These are phyloP conservation scores for Ilyonectria mors-panacis DNA, from an alignment of 2,329 filamentous ascomycete genomes.

Conservation along the genomic window DNA sequence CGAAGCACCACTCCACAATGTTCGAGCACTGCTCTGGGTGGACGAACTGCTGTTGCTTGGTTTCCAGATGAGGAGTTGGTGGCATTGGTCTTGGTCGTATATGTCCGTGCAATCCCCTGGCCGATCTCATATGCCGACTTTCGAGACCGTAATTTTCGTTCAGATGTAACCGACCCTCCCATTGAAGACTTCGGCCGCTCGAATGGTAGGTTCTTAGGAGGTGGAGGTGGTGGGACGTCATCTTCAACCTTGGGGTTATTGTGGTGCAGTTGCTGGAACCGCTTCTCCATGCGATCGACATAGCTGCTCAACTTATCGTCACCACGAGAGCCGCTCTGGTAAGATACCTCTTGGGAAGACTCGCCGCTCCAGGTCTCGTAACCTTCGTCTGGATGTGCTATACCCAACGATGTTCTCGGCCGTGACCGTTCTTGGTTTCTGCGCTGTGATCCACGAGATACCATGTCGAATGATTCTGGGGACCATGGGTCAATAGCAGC, in stretches of 20 bases:
- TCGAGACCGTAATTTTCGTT: slow-evolving; percentile 70
- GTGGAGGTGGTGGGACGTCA: slow-evolving; percentile 72
- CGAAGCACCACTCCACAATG: slow-evolving; percentile 93
- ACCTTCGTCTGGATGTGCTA: slow-evolving; percentile 73
- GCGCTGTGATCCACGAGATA: slow-evolving; percentile 51
- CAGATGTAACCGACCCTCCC: slow-evolving; percentile 58
- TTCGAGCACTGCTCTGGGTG: slow-evolving; percentile 84
- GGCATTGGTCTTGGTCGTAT: slow-evolving; percentile 88
- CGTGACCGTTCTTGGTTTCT: slow-evolving; percentile 47
- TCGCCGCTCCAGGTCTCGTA: slow-evolving; percentile 72
- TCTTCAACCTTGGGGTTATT: slow-evolving; percentile 62
- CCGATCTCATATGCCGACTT: slow-evolving; percentile 86
- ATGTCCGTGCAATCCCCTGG: slow-evolving; percentile 80
- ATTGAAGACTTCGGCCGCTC: slow-evolving; percentile 73
- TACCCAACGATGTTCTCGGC: slow-evolving; percentile 82
- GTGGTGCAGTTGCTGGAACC: slow-evolving; percentile 80
- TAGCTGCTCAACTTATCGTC: slow-evolving; percentile 84
- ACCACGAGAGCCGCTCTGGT: slow-evolving; percentile 58
- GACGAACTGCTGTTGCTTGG: slow-evolving; percentile 81
- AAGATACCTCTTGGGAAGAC: slow-evolving; percentile 65
- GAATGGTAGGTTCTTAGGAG: slow-evolving; percentile 66
- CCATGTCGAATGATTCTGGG: slow-evolving; percentile 83
- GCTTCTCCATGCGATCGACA: slow-evolving; percentile 91
- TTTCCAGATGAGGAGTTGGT: slow-evolving; percentile 83
- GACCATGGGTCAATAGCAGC: slow-evolving; percentile 85